Percentiles rank a stretch among this genome's conserved stretches.
Conservation (phyloP, 495 filamentous ascomycete genomes). For the Xylaria bambusicola region DNA sequence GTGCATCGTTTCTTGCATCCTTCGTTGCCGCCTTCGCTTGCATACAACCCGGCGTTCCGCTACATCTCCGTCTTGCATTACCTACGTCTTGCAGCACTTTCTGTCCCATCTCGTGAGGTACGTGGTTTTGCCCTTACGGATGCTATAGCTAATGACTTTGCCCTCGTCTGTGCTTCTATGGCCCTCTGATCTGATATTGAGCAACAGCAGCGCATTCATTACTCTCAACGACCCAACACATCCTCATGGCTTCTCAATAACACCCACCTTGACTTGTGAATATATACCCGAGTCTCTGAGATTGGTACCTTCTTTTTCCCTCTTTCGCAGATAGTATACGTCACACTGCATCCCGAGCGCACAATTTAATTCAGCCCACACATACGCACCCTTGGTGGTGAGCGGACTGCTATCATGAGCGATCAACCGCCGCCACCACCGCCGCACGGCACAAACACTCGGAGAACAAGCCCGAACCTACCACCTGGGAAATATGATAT, state of each 20-base stretch:
- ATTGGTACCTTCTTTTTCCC: no score
- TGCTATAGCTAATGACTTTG: background rate
- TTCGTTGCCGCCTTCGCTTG: slow-evolving; percentile 5
- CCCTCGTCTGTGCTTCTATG: background rate
- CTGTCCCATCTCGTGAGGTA: background rate
- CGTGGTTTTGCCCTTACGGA: background rate
- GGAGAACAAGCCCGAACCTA: slow-evolving; percentile 55
- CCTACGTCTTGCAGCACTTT: background rate
- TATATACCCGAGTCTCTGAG: slow-evolving; percentile 23
- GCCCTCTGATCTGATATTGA: background rate
- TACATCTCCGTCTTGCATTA: background rate
- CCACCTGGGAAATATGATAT: slow-evolving; percentile 91
- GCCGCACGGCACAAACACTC: slow-evolving; percentile 67
- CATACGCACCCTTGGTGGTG: background rate
- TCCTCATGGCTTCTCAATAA: slow-evolving; percentile 42
- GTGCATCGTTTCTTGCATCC: slow-evolving; percentile 11
- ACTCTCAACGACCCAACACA: slow-evolving; percentile 33
- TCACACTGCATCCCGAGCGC: slow-evolving; percentile 6
- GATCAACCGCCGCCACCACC: slow-evolving; percentile 55
- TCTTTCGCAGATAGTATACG: slow-evolving; percentile 20
- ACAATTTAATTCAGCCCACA: background rate
- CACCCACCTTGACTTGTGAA: slow-evolving; percentile 28
- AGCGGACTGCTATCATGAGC: slow-evolving; percentile 39
- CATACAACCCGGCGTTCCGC: background rate
- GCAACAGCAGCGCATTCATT: background rate